Base-by-base conservation (phyloP, 345 rosid genomes). In the Heritiera littoralis region DNA sequence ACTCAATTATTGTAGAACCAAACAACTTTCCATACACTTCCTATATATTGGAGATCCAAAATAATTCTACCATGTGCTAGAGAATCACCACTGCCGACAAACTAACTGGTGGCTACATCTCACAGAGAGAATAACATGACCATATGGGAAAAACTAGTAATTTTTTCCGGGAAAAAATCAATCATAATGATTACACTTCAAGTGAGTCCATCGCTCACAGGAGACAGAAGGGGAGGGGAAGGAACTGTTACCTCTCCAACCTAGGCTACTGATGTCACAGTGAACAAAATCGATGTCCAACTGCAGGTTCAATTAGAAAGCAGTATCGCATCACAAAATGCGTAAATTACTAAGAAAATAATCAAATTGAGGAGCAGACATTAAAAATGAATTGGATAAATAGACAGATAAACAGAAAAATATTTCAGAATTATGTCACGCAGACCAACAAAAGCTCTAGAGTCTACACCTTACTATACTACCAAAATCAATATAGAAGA, bases 201-300 rank as follows among this genome's bases (percentile, higher is more conserved):
- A 28, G 23, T 17, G 11, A 35, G 20, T 23, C 6, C n/a, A 14
- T 54, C 38, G 23, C 70, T 61, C 8, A 70, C 40, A 82, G 14
- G 17, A 75, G 64, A 72, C 49, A 8, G 51, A 1, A 2, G 3
- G 38, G 55, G 64, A 2, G 13, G 30, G 56, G 58, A 63, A 40
- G 72, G 14, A 72, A 20, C 41, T 72, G 28, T 81, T 81, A 95
- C 99, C 98, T 89, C 92, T 91, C 82, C 88, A 86, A 78, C 74
- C 85, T 58, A 95, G 78, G 77, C 88, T 88, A 84, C 80, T 79
- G 82, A 93, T 72, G 81, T 95, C 93, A 86, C 91, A 87, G 78
- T 87, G 96, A 81, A 93, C 79, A 66, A 95, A 91, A 79, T 90
- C 81, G 51, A 95, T 89, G 83, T 91, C 94, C 86, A 95, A 85